These are phyloP conservation scores for Maudiozyma serrabonitensis DNA, from an alignment of 805 yeast species.

Conservation along the genomic window DNA sequence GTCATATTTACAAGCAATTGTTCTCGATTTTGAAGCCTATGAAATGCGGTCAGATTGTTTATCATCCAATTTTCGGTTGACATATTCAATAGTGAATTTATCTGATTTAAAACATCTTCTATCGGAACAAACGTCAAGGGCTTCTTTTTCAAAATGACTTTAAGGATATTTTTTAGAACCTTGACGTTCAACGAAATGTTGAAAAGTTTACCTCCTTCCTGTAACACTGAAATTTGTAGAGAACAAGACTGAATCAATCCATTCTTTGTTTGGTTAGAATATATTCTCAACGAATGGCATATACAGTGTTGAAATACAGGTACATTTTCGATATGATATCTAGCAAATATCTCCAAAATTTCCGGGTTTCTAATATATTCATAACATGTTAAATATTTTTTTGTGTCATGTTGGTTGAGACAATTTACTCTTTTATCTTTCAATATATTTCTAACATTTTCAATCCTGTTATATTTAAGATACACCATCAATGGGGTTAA, in stretches of 20 bases:
- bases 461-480: slow-evolving; percentile 56
- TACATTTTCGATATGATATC: slow-evolving; percentile 4
- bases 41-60: neutral
- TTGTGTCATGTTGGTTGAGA: slow-evolving; percentile 5
- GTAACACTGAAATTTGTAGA: slow-evolving; percentile 1
- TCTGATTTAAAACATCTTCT: slow-evolving; percentile 8
- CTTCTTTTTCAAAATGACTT: slow-evolving; percentile 7
- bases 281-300: slow-evolving; percentile 15
- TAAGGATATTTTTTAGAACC: slow-evolving; percentile 13
- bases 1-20: slow-evolving; percentile 5
- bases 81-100: neutral
- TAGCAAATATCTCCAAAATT: slow-evolving; percentile 12
- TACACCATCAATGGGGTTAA: slow-evolving; percentile 65
- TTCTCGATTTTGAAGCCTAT: slow-evolving; percentile 1
- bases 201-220: neutral
- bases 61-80: neutral
- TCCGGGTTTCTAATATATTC: slow-evolving; percentile 37
- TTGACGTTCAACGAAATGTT: slow-evolving; percentile 8
- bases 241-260: slow-evolving; percentile 5
- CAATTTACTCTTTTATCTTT: slow-evolving; percentile 41
- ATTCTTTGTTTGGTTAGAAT: slow-evolving; percentile 5
- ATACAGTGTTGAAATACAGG: slow-evolving; percentile 8
- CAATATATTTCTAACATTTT: slow-evolving; percentile 45
- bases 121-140: slow-evolving; percentile 20
- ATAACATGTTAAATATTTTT: slow-evolving; percentile 32